Base-by-base conservation (phyloP, 768 basidiomycete genomes). In the Lactarius indigo region DNA sequence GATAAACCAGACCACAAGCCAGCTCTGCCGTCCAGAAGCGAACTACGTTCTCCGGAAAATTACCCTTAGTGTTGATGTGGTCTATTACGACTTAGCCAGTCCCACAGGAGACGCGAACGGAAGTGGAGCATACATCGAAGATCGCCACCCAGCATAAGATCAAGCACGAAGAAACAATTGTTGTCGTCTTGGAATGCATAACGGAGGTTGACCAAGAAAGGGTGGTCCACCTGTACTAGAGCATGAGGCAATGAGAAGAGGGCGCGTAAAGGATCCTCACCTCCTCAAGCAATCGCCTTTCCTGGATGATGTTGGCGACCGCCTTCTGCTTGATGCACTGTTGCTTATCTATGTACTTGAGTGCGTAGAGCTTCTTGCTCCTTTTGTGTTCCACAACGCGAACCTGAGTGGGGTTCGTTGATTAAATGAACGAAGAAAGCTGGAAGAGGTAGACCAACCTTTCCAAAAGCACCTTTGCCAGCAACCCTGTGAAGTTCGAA, bases 111-210 rank as follows among this genome's bases (percentile, higher is more conserved):
- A 30, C 2, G 47, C 31, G 42, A 56, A 65, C 20, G 23, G 41
- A 64, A 28, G 30, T 44, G 59, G 47, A 3, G 17, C 95, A 73
- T 73, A 98, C 89, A 91, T 77, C 96, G 85, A 72, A 98, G 79
- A 78, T 98, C 94, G 13, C 96, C 96, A 35, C 96, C 96, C 1
- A 97, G 81, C 95, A 97, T 97, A 57, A 98, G 84, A 76, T 98
- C 96, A 64, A 98, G 80, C 8, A 98, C 95, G 78, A 98, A 97
- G 82, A 98, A 98, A 73, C 96, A 96, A 76, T 97, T 96, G 70
- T 92, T 89, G 72, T 97, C 96, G 74, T 98, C 96, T 76, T 98
- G 96, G 76, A 98, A 98, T 6, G 96, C 96, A 75, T 96, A 97
- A 42, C 93, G 89, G 71, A 96, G 76, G 76, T 96, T 96, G 68